Evolutionary conservation across 2,329 filamentous ascomycete genomes (phyloP).

Genomic region (Diplodia sapinea): DNA sequence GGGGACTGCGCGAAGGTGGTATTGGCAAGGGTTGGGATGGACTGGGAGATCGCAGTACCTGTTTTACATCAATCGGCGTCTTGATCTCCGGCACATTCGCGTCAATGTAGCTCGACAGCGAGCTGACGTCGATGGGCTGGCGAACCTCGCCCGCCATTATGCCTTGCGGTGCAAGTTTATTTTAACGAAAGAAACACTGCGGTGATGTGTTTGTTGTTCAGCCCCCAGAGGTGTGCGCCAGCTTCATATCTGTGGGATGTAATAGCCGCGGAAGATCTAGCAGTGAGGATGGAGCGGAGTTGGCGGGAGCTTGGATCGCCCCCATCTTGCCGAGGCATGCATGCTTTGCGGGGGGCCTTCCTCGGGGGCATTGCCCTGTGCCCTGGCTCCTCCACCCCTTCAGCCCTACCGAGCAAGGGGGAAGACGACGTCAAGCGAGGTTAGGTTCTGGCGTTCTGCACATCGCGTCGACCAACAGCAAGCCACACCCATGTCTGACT

Average conservation of each 20-base stretch:
- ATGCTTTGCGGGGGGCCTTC: conserved; percentile 16
- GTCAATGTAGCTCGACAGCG: conserved; percentile 79
- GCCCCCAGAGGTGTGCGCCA: background rate
- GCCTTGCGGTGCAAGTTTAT: conserved; percentile 2
- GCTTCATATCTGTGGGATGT: background rate
- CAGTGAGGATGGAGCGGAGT: conserved; percentile 5
- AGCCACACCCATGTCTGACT: background rate
- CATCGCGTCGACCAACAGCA: background rate
- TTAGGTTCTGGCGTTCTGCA: background rate
- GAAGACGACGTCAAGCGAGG: background rate
- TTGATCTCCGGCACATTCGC: conserved; percentile 82
- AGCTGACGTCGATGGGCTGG: conserved; percentile 84
- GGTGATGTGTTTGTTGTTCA: background rate
- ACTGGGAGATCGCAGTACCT: conserved; percentile 61
- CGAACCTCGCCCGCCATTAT: conserved; percentile 84
- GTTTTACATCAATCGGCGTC: conserved; percentile 83
- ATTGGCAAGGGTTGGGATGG: background rate
- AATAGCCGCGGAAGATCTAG: conserved; percentile 12
- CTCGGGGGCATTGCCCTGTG: background rate
- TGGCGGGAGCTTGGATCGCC: conserved; percentile 24
- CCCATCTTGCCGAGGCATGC: conserved; percentile 16
- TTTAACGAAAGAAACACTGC: background rate
- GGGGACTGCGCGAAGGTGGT: background rate
- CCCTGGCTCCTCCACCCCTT: background rate
- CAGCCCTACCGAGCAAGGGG: background rate